These are phyloP conservation scores for Gypsophila paniculata DNA, from an alignment of 179 eudicot genomes.

Conservation along the genomic window DNA sequence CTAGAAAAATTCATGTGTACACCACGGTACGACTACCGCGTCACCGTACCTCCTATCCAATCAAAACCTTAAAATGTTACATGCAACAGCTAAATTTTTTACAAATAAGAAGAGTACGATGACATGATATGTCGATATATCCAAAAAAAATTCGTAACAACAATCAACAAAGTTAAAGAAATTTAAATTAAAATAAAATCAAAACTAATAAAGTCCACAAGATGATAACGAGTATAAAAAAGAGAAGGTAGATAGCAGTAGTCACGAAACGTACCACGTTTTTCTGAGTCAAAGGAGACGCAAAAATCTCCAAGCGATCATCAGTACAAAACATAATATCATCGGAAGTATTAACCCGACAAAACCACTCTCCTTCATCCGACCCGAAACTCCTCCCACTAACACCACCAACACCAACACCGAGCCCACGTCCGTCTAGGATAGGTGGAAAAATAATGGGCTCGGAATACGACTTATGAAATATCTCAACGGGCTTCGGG, in stretches of 20 bases:
- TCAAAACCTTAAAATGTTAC: no score
- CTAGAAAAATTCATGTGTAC: not conserved
- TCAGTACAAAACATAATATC: conserved; percentile 31
- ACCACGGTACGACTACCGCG: no score
- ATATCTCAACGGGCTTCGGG: conserved; percentile 22
- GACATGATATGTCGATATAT: no score
- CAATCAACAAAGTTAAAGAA: no score
- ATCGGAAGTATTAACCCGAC: conserved; percentile 35
- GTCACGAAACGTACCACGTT: conserved; percentile 12
- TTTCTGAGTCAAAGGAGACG: conserved; percentile 27
- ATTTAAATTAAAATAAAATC: not conserved
- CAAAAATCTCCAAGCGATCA: not conserved
- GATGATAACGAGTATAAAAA: no score
- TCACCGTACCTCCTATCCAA: no score
- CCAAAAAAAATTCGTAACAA: no score
- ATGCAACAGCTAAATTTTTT: no score
- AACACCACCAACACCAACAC: conserved; percentile 1
- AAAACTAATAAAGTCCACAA: not conserved
- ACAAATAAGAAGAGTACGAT: no score
- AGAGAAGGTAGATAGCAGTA: no score
- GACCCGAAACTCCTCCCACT: conserved; percentile 23
- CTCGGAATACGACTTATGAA: conserved; percentile 44
- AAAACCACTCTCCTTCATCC: conserved; percentile 24
- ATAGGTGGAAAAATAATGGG: conserved; percentile 29
- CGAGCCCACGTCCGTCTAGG: not conserved